Base-by-base conservation (phyloP, 1,284 basidiomycete genomes). In the Cutaneotrichosporon sp. region DNA sequence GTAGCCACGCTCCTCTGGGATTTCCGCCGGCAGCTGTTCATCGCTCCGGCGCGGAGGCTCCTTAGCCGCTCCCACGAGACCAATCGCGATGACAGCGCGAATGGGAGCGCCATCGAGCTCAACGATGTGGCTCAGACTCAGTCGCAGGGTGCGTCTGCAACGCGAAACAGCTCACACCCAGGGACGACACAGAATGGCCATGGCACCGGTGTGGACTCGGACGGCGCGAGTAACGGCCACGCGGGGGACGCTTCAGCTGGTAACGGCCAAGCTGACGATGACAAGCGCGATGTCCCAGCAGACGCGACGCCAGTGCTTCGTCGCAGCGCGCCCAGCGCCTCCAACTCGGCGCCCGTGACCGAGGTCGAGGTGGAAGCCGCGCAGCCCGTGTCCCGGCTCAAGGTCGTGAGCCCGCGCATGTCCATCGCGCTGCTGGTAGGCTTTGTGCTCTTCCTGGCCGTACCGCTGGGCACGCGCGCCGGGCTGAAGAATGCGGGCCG, bases 401-500 rank as follows among this genome's bases (percentile, higher is more conserved):
- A 68, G n/a, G 64, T 75, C 18, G 63, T 69, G 4, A 62, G 66
- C 0, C 30, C 53, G 8, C 54, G 51, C 18, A 48, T 65, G 13
- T 58, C 63, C 3, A 38, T 63, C 22, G 54, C 58, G 1, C 64
- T 75, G 9, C 58, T 78, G 35, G 57, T 73, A 5, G 58, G 60
- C 4, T 63, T 77, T 26, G 61, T 77, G 22, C 60, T 73, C 15
- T 60, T 75, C 3, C 65, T 77, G 14, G 41, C 54, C 1, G 49
- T 64, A 13, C 66, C 72, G 3, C 56, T 66, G 3, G 62, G 58
- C 7, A 62, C 62, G 10, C 52, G 62, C n/a, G 64, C 58, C 1
- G 66, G 76, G 9, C 62, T 74, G 5, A 41, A 69, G 1, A 68
- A 76, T 15, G 71, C 69, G 1, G 62, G 66, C 17, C 63, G 72